These are phyloP conservation scores for Cladosporium colombiae DNA, from an alignment of 2,329 filamentous ascomycete genomes.

Conservation along the genomic window DNA sequence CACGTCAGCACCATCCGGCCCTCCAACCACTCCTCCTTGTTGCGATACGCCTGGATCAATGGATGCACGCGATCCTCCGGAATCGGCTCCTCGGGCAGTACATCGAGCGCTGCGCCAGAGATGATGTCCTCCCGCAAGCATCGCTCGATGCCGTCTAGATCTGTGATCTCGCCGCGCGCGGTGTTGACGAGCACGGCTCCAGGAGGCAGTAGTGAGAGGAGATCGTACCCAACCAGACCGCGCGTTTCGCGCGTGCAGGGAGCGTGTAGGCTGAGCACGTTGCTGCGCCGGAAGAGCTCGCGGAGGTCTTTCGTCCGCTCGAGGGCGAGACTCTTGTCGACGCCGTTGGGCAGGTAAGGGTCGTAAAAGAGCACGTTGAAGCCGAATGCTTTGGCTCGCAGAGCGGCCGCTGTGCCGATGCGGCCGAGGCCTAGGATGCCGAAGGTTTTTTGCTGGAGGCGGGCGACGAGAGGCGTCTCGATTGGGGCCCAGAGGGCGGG, in stretches of 20 bases:
- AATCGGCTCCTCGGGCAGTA: conserved; percentile 37
- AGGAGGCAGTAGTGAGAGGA: conserved; percentile 33
- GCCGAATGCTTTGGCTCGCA: conserved; percentile 37
- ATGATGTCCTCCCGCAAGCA: conserved; percentile 33
- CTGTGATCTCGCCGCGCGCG: conserved; percentile 35
- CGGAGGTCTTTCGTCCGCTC: conserved; percentile 35
- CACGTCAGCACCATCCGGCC: conserved; percentile 41
- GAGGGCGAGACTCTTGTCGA: conserved; percentile 34
- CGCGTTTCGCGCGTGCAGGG: conserved; percentile 69
- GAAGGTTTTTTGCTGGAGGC: conserved; percentile 32
- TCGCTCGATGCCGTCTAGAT: conserved; percentile 34
- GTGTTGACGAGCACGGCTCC: conserved; percentile 37
- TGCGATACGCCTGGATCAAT: conserved; percentile 34
- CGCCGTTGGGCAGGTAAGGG: conserved; percentile 37
- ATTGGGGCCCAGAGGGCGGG: conserved; percentile 36
- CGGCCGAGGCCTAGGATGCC: conserved; percentile 35
- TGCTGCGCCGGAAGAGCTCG: conserved; percentile 42
- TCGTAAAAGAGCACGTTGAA: conserved; percentile 38
- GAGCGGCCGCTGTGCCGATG: conserved; percentile 35
- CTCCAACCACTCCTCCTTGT: conserved; percentile 46
- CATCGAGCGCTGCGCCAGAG: conserved; percentile 36
- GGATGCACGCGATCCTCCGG: conserved; percentile 33
- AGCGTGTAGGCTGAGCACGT: conserved; percentile 70
- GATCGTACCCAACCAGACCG: conserved; percentile 31
- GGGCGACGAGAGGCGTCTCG: conserved; percentile 32